These are phyloP conservation scores for Pelargonium nanum DNA, from an alignment of 345 rosid species.

Conservation along the genomic window DNA sequence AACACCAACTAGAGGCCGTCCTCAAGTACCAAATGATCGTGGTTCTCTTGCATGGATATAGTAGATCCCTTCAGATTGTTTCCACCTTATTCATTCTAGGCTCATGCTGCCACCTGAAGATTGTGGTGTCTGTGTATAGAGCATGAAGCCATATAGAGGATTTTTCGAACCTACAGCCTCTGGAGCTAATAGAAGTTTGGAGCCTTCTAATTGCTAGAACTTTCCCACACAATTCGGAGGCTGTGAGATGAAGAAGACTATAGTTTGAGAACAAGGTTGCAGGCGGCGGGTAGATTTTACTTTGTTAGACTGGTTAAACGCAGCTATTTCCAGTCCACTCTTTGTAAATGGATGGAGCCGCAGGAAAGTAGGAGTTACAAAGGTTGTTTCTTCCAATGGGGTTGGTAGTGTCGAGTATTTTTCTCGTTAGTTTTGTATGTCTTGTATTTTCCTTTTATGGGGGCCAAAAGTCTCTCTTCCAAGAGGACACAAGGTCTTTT, in stretches of 20 bases:
- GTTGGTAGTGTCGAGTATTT: constrained; percentile 30
- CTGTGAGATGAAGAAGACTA: constrained; percentile 14
- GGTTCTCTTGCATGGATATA: constrained; percentile 91
- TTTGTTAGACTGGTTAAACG: constrained; percentile 11
- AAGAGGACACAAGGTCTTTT: constrained; percentile 17
- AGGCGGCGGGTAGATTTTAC: constrained; percentile 16
- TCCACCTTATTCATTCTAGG: constrained; percentile 16
- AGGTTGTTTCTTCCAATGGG: constrained; percentile 16
- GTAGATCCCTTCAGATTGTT: constrained; percentile 15
- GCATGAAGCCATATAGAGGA: constrained; percentile 30
- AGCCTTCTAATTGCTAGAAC: constrained; percentile 18
- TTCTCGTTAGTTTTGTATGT: constrained; percentile 26
- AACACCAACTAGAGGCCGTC: constrained; percentile 94
- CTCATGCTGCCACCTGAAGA: constrained; percentile 26
- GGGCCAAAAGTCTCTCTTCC: too few relatives aligned
- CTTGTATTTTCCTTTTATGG: constrained; percentile 18
- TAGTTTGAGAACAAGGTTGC: constrained; percentile 26
- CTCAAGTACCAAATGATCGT: constrained; percentile 67
- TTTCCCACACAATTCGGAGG: constrained; percentile 15
- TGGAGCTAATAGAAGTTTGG: constrained; percentile 16
- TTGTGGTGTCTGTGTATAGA: constrained; percentile 36
- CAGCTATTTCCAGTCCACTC: constrained; percentile 8
- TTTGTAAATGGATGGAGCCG: constrained; percentile 43
- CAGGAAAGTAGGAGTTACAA: constrained; percentile 21
- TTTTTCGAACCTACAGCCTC: constrained; percentile 16